Evolutionary conservation across 1,139 yeast species (phyloP), one percentile per base, ranked within the genome.

Genomic region (Nadsonia starkeyi-henricii): DNA sequence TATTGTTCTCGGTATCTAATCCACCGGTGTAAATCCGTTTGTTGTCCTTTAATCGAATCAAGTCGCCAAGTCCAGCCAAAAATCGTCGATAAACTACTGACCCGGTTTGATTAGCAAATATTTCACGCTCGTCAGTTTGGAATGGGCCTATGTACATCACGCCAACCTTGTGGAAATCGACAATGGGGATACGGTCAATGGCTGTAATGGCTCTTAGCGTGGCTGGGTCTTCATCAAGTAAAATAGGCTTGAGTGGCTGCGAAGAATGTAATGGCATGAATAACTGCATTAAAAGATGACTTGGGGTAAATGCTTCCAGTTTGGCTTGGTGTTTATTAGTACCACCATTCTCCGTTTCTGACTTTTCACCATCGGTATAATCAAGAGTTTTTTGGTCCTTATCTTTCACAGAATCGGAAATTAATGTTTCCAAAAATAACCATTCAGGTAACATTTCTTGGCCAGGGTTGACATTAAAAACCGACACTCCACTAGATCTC

Each of bases 141-240:
- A 77, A 75, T 0, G 77, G 79, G 0, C 79, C 91, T 54, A 85
- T 76, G 60, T 85, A 86, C 17, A 86, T 58, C 17, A 86, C 68
- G 0, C 96, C 95, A 42, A 83, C 75, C 61, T 85, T 86, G 62
- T 81, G 88, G 56, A 81, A 81, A 48, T 81, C 85, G 12, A 83
- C 84, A 9, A 81, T 79, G 0, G 95, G 94, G 1, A 84, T 78
- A 19, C 89, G 66, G 59, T 86, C 95, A 52, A 86, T 69, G 3
- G 81, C 73, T 2, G 74, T 63, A 28, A 86, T 60, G 0, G 91
- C 85, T 42, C 95, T 69, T 9, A 64, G 60, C 0, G 78, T 70
- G 1, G 73, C 64, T 0, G 78, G 62, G 51, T 79, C 85, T 17
- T 72, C 64, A 1, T 68, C 68, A 8, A 77, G 57, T 3, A 70